These are phyloP conservation scores for Oropetium thomaeum DNA, from an alignment of 176 grass and related monocot species.

Conservation along the genomic window DNA sequence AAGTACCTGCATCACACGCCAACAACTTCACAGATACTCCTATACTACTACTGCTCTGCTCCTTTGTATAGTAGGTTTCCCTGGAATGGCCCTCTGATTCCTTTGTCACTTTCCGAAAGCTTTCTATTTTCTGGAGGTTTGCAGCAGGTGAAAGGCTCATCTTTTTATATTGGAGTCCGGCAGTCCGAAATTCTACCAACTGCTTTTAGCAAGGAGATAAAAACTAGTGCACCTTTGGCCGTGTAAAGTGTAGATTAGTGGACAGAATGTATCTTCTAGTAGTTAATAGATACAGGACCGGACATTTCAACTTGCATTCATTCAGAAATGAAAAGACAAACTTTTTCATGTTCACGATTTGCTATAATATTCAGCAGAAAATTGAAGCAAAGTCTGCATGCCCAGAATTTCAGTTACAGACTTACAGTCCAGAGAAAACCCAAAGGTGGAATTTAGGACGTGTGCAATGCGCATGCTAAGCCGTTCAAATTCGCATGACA, in stretches of 20 bases:
- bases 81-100: conserved; percentile 18
- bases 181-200: no score
- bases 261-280: not conserved
- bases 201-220: no score
- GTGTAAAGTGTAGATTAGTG: not conserved
- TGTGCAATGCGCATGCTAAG: not conserved
- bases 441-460: not conserved
- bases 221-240: no score
- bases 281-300: not conserved
- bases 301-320: not conserved
- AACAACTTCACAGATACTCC: conserved; percentile 31
- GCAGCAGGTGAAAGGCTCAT: not conserved
- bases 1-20: conserved; percentile 9
- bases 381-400: not conserved
- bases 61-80: conserved; percentile 18
- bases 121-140: conserved; percentile 24
- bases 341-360: not conserved
- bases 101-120: conserved; percentile 36
- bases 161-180: not conserved
- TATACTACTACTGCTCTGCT: no score
- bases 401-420: not conserved
- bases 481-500: not conserved
- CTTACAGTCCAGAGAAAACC: not conserved
- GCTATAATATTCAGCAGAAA: not conserved
- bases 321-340: not conserved